Conservation (phyloP, 2,329 filamentous ascomycete species). For the Didymella pomorum region DNA sequence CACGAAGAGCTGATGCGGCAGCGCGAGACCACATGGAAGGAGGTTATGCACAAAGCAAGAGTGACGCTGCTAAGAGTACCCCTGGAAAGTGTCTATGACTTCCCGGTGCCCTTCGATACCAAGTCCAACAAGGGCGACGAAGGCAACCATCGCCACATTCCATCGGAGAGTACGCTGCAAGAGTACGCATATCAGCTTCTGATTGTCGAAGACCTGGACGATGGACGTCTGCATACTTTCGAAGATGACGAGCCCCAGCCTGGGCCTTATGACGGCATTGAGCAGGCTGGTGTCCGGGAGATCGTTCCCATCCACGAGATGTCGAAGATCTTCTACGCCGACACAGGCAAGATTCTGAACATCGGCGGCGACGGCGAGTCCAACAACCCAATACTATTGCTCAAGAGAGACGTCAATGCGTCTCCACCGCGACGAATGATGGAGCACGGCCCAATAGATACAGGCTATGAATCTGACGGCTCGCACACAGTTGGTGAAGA, state of each 20-base stretch:
- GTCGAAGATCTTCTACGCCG: constrained; percentile 91
- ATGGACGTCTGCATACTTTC: constrained; percentile 71
- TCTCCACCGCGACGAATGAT: constrained; percentile 68
- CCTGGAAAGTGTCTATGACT: constrained; percentile 62
- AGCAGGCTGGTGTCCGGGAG: constrained; percentile 70
- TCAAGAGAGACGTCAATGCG: constrained; percentile 75
- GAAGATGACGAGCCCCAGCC: constrained; percentile 67
- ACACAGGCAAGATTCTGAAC: constrained; percentile 88
- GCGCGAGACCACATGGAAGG: constrained; percentile 85
- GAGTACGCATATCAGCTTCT: constrained; percentile 84
- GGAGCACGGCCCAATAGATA: constrained; percentile 32
- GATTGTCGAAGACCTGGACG: constrained; percentile 82
- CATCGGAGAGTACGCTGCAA: constrained; percentile 57
- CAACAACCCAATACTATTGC: constrained; percentile 75
- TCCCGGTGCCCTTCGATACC: constrained; percentile 38
- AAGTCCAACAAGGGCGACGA: constrained; percentile 25
- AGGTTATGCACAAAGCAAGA: constrained; percentile 91
- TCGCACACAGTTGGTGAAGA: constrained; percentile 48
- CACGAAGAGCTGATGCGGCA: constrained; percentile 66
- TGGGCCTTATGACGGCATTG: constrained; percentile 67
- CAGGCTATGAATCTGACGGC: constrained; percentile 48
- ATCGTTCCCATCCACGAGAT: constrained; percentile 75
- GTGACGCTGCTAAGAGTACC: constrained; percentile 80
- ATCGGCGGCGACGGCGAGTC: constrained; percentile 74
- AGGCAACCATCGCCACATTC: constrained; percentile 41